Evolutionary conservation across 208 protist species (phyloP).

Genomic region (Giardia muris): DNA sequence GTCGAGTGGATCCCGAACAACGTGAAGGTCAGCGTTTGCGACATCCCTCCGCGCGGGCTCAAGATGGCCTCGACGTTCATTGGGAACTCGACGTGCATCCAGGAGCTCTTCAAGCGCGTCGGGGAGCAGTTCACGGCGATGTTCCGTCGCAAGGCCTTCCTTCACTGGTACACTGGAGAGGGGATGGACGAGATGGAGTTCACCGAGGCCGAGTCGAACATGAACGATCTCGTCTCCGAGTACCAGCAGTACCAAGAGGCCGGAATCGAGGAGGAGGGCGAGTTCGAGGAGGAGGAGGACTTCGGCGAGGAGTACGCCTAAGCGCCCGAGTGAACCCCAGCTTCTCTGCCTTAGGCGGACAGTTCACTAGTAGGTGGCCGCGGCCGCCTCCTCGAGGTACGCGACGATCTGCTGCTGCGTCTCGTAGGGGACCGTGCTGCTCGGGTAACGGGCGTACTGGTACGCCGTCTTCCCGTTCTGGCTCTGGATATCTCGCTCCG

Average conservation of each 20-base stretch:
- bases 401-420: no score
- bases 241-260: conserved; percentile 76
- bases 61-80: conserved; percentile 73
- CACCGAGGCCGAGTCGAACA: conserved; percentile 72
- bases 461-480: no score
- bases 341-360: no score
- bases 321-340: no score
- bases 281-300: conserved; percentile 30
- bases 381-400: no score
- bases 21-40: conserved; percentile 63
- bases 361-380: no score
- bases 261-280: conserved; percentile 49
- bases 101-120: conserved; percentile 76
- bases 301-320: conserved; percentile 10
- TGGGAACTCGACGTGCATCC: conserved; percentile 74
- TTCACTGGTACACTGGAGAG: conserved; percentile 94
- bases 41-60: conserved; percentile 64
- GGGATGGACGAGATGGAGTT: conserved; percentile 79
- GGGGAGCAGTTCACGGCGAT: conserved; percentile 81
- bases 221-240: conserved; percentile 73
- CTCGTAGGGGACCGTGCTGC: no score
- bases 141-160: conserved; percentile 91
- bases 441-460: no score
- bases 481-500: no score
- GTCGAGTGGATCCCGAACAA: conserved; percentile 68